Evolutionary conservation across 305 asterid species (phyloP).

Genomic region (Fraxinus floribunda): DNA sequence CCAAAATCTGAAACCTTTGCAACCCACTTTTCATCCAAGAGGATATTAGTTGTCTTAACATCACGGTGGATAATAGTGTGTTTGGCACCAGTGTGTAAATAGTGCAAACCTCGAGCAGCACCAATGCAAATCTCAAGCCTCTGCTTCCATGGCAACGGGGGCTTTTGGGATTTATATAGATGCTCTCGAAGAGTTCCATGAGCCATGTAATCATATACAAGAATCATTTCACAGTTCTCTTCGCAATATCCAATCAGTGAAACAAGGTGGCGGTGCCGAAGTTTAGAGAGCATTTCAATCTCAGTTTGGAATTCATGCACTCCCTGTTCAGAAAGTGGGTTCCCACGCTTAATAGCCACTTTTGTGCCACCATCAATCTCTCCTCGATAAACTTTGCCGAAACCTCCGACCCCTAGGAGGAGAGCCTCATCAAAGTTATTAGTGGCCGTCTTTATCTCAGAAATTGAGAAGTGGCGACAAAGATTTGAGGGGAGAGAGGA

Average conservation of each 20-base stretch:
- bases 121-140: constrained; percentile 92
- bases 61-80: constrained; percentile 89
- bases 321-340: constrained; percentile 83
- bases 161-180: constrained; percentile 82
- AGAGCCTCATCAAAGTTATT: constrained; percentile 72
- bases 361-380: constrained; percentile 75
- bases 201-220: constrained; percentile 89
- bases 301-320: constrained; percentile 87
- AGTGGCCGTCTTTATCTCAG: constrained; percentile 85
- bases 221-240: constrained; percentile 91
- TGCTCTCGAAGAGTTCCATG: constrained; percentile 86
- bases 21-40: constrained; percentile 87
- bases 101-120: constrained; percentile 88
- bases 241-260: constrained; percentile 90
- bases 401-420: constrained; percentile 88
- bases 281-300: constrained; percentile 92
- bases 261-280: constrained; percentile 90
- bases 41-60: constrained; percentile 88
- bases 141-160: constrained; percentile 85
- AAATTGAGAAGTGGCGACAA: constrained; percentile 82
- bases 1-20: constrained; percentile 93
- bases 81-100: constrained; percentile 88
- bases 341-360: constrained; percentile 89
- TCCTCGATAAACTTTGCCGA: constrained; percentile 83
- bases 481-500: constrained; percentile 79